Evolutionary conservation across 1,284 basidiomycete species (phyloP).

Genomic region (Irpex sp.): DNA sequence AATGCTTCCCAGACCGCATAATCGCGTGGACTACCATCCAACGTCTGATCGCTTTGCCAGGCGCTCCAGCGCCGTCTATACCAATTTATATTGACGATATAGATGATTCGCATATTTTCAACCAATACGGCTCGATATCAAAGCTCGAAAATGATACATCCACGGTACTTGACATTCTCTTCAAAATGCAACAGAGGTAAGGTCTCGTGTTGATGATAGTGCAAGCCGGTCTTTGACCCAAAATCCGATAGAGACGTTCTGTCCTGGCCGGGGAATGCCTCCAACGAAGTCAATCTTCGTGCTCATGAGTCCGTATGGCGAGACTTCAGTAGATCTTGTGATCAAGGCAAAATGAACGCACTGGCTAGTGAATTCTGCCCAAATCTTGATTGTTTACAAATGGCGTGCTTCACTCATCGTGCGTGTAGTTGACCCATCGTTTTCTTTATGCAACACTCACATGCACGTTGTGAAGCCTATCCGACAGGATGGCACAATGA

Average conservation of each 20-base stretch:
- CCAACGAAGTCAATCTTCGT: background rate
- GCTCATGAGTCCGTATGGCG: background rate
- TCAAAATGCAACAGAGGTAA: background rate
- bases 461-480: background rate
- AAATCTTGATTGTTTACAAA: conserved; percentile 24
- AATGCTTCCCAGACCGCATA: background rate
- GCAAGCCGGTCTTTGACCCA: background rate
- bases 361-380: conserved; percentile 27
- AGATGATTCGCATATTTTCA: background rate
- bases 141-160: background rate
- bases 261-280: background rate
- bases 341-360: conserved; percentile 4
- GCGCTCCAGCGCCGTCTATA: background rate
- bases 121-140: background rate
- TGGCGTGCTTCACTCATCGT: conserved; percentile 22
- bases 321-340: background rate
- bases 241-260: background rate
- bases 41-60: background rate
- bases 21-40: conserved; percentile 1
- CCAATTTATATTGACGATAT: background rate
- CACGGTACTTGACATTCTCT: background rate
- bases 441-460: background rate
- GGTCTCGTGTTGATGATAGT: background rate
- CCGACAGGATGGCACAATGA: background rate
- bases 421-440: conserved; percentile 3